Percentiles rank a stretch among this genome's conserved stretches.
phyloP scores from a whole-genome alignment of 2,329 filamentous ascomycete species.

The Apiospora kogelbergensis region DNA sequence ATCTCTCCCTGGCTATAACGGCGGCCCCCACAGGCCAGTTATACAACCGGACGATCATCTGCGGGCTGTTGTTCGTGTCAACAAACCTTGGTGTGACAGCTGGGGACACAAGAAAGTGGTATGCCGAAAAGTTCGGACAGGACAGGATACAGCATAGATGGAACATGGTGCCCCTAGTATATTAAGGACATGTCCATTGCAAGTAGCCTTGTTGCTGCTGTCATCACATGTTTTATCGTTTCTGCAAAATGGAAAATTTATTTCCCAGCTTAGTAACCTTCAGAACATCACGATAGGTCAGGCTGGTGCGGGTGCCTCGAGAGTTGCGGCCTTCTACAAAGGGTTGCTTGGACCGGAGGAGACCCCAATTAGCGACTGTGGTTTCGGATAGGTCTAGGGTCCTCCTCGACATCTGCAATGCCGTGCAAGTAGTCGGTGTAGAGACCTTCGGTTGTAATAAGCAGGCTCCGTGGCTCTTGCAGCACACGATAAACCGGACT shows the following conservation, averaged over 20 bases:
- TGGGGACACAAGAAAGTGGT: constrained; percentile 76
- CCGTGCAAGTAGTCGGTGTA: constrained; percentile 75
- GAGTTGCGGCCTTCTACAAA: constrained; percentile 54
- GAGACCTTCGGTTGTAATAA: constrained; percentile 68
- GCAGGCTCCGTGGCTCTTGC: constrained; percentile 80
- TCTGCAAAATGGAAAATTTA: constrained; percentile 57
- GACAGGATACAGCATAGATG: constrained; percentile 63
- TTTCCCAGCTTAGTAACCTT: constrained; percentile 74
- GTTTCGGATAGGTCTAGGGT: constrained; percentile 60
- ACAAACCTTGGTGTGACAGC: constrained; percentile 84
- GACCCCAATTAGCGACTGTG: constrained; percentile 71
- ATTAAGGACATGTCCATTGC: constrained; percentile 36
- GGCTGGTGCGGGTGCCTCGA: constrained; percentile 64
- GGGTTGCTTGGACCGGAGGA: constrained; percentile 53
- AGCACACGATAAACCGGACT: constrained; percentile 60
- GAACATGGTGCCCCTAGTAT: constrained; percentile 75
- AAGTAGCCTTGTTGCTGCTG: constrained; percentile 15
- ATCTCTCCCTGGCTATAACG: constrained; percentile 72
- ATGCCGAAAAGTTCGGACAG: constrained; percentile 70
- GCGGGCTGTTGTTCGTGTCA: constrained; percentile 70
- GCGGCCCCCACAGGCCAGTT: constrained; percentile 66
- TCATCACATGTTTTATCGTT: constrained; percentile 33
- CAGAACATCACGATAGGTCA: constrained; percentile 85
- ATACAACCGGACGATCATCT: constrained; percentile 72
- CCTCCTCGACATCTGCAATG: constrained; percentile 65